Percentiles rank a stretch among this genome's conserved stretches.
These are phyloP conservation scores for Knoxdaviesia proteae DNA, from an alignment of 2,329 filamentous ascomycete species.

Conservation along the genomic window DNA sequence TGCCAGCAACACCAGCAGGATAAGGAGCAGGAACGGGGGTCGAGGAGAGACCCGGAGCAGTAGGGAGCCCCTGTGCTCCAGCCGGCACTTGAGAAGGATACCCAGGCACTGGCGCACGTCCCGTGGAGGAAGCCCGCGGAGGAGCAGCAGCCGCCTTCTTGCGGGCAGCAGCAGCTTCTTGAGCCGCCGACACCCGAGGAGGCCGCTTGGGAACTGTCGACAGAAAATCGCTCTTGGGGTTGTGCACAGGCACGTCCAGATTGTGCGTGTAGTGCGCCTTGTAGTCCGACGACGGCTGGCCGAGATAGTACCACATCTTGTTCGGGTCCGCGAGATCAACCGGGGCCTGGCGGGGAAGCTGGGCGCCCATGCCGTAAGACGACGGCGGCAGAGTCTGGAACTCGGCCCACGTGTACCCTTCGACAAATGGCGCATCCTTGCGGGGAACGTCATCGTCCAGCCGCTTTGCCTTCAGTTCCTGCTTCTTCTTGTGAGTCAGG, in stretches of 20 bases:
- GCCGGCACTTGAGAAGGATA: not conserved
- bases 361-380: no score
- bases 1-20: no score
- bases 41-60: no score
- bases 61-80: not conserved
- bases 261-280: slow-evolving; percentile 82
- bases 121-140: not conserved
- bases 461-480: slow-evolving; percentile 47
- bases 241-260: slow-evolving; percentile 34
- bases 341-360: not conserved
- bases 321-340: slow-evolving; percentile 16
- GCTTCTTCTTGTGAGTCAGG: slow-evolving; percentile 41
- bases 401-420: slow-evolving; percentile 56
- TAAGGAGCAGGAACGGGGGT: no score
- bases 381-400: slow-evolving; percentile 23
- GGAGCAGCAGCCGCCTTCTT: not conserved
- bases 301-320: slow-evolving; percentile 70
- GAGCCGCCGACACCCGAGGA: not conserved
- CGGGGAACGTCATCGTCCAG: slow-evolving; percentile 39
- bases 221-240: slow-evolving; percentile 50
- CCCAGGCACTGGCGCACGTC: not conserved
- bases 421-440: slow-evolving; percentile 45
- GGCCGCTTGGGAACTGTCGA: slow-evolving; percentile 41
- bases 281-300: slow-evolving; percentile 68
- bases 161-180: not conserved